Evolutionary conservation across 2,329 filamentous ascomycete species (phyloP), one percentile per base, ranked within the genome.

Genomic region (Colletotrichum navitas): DNA sequence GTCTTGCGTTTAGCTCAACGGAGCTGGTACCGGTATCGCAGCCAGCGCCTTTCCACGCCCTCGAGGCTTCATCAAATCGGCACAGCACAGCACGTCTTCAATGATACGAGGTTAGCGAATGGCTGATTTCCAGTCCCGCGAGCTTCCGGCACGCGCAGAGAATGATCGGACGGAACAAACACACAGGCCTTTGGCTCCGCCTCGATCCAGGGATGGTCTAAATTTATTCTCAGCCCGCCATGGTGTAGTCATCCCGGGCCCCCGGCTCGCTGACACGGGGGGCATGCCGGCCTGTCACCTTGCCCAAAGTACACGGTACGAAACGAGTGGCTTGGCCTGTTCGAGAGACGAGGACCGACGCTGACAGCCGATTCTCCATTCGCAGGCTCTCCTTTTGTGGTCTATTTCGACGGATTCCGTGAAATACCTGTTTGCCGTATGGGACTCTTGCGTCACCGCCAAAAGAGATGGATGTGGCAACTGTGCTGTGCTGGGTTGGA

Each of bases 141-240:
- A 51, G 41, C 62, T 62, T 39, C 49, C 56, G 36, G 56, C 43
- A 63, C 55, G 56, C 43, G 58, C 47, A 29, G 18, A 29, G 16
- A 43, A 51, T 51, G 43, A 52, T 59, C 36, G 68, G 59, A 68
- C 63, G 29, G 65, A 34, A 41, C 59, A 52, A 34, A 41, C 59
- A 52, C 64, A n/a, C 45, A 68, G 64, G 45, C 66, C 58, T 52
- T 56, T 49, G 64, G 64, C 59, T 71, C 65, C 65, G 68, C 68
- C 68, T 47, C 65, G 54, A 63, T 59, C 43, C 47, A 68, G 52
- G 52, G 45, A 71, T 63, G 68, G 58, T 63, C 59, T 63, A 59
- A 60, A 52, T 68, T 63, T 63, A 63, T 43, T 6, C 24, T 21
- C 52, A 58, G 59, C 65, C 52, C 34, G 58, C 58, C 65, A 43